Evolutionary conservation across 768 basidiomycete species (phyloP).

Genomic region (Rhodotorula diobovata): DNA sequence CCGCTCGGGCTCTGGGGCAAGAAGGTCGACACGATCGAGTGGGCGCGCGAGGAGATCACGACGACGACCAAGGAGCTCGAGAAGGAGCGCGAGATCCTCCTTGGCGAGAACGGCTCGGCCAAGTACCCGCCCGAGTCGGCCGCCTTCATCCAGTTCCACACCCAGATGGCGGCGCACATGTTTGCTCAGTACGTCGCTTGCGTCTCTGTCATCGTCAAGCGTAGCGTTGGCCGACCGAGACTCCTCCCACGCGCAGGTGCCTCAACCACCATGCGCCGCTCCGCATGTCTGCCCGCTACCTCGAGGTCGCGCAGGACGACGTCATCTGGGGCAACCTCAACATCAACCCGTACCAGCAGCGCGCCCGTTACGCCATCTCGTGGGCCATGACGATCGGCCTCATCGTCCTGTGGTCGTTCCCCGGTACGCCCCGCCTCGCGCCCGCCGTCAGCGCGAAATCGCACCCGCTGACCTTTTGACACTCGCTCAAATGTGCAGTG

Average conservation of each 20-base stretch:
- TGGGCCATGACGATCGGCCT: slow-evolving; percentile 72
- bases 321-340: slow-evolving; percentile 88
- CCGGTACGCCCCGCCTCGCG: slow-evolving; percentile 53
- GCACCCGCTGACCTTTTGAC: slow-evolving; percentile 29
- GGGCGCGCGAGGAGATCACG: slow-evolving; percentile 62
- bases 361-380: slow-evolving; percentile 61
- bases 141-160: slow-evolving; percentile 75
- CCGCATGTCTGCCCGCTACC: slow-evolving; percentile 65
- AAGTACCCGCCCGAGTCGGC: slow-evolving; percentile 37
- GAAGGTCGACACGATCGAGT: slow-evolving; percentile 90
- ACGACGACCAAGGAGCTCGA: slow-evolving; percentile 53
- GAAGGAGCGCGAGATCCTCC: slow-evolving; percentile 48
- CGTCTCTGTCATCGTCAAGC: slow-evolving; percentile 62
- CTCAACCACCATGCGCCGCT: slow-evolving; percentile 43
- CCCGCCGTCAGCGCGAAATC: too few species aligned
- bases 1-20: slow-evolving; percentile 64
- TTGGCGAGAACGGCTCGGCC: slow-evolving; percentile 55
- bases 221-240: too few species aligned
- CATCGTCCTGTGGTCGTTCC: slow-evolving; percentile 83
- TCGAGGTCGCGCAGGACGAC: slow-evolving; percentile 79
- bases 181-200: slow-evolving; percentile 55
- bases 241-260: not conserved
- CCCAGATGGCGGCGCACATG: slow-evolving; percentile 88
- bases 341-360: slow-evolving; percentile 81
- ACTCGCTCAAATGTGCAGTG: too few species aligned